These are phyloP conservation scores for Suillus weaverae DNA, from an alignment of 768 basidiomycete species.

Conservation along the genomic window DNA sequence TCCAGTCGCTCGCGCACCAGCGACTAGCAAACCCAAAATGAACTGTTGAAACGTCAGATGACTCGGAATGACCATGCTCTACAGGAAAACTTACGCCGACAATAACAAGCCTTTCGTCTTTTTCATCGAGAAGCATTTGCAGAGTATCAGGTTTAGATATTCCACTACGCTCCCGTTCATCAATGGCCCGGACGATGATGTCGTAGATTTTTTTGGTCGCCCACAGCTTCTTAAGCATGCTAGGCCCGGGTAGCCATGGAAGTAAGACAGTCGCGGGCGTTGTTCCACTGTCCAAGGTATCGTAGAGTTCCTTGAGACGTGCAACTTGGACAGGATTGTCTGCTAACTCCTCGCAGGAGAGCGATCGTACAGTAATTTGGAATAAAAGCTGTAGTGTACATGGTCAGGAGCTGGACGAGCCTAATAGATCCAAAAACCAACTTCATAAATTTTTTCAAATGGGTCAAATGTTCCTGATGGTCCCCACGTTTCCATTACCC, in stretches of 20 bases:
- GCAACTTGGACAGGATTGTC: conserved; percentile 61
- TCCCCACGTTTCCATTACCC: conserved; percentile 66
- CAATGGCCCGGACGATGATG: conserved; percentile 59
- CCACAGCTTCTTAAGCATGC: conserved; percentile 67
- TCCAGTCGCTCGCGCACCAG: conserved; percentile 79
- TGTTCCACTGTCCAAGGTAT: conserved; percentile 65
- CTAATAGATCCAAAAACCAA: conserved; percentile 30
- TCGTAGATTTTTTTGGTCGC: conserved; percentile 78
- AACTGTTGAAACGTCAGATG: conserved; percentile 48
- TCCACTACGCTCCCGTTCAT: conserved; percentile 56
- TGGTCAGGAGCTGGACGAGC: conserved; percentile 12
- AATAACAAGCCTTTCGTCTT: conserved; percentile 66
- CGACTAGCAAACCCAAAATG: conserved; percentile 79
- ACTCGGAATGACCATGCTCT: conserved; percentile 6
- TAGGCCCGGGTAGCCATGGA: conserved; percentile 75
- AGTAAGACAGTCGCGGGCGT: conserved; percentile 72
- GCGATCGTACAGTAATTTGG: conserved; percentile 68
- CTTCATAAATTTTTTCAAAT: conserved; percentile 69
- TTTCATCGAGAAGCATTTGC: conserved; percentile 70
- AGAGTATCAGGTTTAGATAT: conserved; percentile 63
- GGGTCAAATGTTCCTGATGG: conserved; percentile 65
- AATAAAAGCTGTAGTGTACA: conserved; percentile 55
- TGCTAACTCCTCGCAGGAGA: conserved; percentile 69
- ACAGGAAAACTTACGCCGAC: conserved; percentile 55
- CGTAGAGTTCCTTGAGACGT: conserved; percentile 65